phyloP scores from a whole-genome alignment of 345 rosid genomes.

The Microcos paniculata region DNA sequence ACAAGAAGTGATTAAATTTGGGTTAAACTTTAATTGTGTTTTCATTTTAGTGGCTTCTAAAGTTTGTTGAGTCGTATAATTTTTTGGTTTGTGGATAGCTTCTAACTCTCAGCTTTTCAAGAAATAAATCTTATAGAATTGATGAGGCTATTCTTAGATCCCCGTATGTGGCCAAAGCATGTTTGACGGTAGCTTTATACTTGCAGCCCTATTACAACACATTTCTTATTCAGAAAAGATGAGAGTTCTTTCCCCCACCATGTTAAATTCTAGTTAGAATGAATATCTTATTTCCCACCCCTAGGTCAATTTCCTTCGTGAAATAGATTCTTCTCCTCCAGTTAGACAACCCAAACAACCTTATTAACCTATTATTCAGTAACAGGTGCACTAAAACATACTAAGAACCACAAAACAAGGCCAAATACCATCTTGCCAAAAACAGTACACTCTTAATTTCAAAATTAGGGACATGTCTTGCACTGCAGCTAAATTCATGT shows the following conservation, averaged over 20 bases:
- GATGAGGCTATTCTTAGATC: too few species aligned
- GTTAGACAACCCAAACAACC: not conserved
- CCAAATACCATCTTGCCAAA: not conserved
- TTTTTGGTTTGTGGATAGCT: too few species aligned
- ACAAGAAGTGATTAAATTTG: too few species aligned
- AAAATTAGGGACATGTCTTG: not conserved
- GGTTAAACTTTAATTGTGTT: too few species aligned
- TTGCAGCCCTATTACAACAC: not conserved
- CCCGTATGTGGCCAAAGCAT: too few species aligned
- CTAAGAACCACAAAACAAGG: not conserved
- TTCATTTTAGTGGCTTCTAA: too few species aligned
- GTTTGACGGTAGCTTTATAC: too few species aligned
- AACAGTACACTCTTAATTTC: not conserved
- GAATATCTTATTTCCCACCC: not conserved
- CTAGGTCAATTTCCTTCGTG: too few species aligned
- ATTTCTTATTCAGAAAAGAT: not conserved
- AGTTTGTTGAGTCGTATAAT: too few species aligned
- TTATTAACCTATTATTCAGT: not conserved
- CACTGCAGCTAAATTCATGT: not conserved
- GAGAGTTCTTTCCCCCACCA: not conserved
- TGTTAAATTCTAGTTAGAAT: not conserved
- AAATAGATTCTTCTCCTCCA: too few species aligned
- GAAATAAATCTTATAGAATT: too few species aligned
- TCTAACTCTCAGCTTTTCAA: too few species aligned
- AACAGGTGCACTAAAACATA: not conserved